Evolutionary conservation across 495 filamentous ascomycete genomes (phyloP).

Genomic region (Penicillium lividum): DNA sequence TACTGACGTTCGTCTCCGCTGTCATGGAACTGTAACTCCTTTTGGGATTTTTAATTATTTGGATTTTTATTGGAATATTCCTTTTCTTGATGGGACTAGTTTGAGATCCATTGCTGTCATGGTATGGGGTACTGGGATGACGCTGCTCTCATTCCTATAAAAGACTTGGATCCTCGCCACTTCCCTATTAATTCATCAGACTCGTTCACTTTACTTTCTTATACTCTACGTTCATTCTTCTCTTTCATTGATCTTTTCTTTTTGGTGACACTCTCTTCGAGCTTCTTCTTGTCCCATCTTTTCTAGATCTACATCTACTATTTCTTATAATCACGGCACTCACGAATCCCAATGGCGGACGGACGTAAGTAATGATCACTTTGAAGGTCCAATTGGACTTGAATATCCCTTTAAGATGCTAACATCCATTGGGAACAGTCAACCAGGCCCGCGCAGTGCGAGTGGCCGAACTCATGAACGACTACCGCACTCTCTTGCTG

Average conservation of each 20-base stretch:
- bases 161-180: slow-evolving; percentile 2
- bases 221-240: slow-evolving; percentile 3
- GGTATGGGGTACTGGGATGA: slow-evolving; percentile 7
- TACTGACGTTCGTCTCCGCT: slow-evolving; percentile 26
- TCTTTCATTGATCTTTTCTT: background rate
- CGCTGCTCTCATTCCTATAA: slow-evolving; percentile 3
- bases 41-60: background rate
- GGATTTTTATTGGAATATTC: slow-evolving; percentile 9
- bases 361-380: slow-evolving; percentile 51
- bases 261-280: background rate
- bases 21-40: slow-evolving; percentile 20
- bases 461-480: slow-evolving; percentile 79
- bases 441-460: slow-evolving; percentile 81
- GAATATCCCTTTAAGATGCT: slow-evolving; percentile 3
- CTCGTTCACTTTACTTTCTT: background rate
- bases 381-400: background rate
- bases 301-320: slow-evolving; percentile 5
- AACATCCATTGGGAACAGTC: slow-evolving; percentile 50
- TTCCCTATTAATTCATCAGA: background rate
- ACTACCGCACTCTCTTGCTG: slow-evolving; percentile 80
- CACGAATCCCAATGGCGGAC: slow-evolving; percentile 56
- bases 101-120: slow-evolving; percentile 2
- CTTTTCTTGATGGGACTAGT: slow-evolving; percentile 6
- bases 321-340: slow-evolving; percentile 21
- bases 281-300: background rate